phyloP scores from a whole-genome alignment of 2,329 filamentous ascomycete genomes.

The Tolypocladium inflatum region DNA sequence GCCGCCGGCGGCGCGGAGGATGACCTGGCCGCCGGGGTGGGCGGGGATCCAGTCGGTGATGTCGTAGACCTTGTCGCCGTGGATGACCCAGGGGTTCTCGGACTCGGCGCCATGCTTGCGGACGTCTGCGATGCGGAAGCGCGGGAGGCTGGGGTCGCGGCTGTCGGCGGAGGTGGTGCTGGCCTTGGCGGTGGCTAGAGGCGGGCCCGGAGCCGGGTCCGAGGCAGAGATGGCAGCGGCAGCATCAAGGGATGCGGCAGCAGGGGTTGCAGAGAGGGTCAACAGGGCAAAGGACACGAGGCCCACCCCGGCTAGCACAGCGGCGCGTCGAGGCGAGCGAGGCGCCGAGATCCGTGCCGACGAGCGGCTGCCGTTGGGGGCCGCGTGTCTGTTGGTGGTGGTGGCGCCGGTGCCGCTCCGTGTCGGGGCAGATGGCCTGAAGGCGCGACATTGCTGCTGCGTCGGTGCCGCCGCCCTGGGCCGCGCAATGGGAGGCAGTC shows the following conservation, averaged over 20 bases:
- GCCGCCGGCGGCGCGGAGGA: constrained; percentile 54
- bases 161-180: constrained; percentile 7
- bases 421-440: background rate
- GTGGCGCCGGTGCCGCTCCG: background rate
- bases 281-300: constrained; percentile 4
- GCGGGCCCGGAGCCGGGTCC: background rate
- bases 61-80: constrained; percentile 56
- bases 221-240: constrained; percentile 1
- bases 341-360: background rate
- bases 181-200: background rate
- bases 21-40: constrained; percentile 60
- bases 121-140: constrained; percentile 40
- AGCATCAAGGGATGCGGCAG: constrained; percentile 5
- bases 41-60: constrained; percentile 59
- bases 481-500: background rate
- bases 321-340: constrained; percentile 4
- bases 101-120: constrained; percentile 43
- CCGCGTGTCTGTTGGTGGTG: background rate
- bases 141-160: constrained; percentile 33
- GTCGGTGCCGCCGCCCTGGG: background rate
- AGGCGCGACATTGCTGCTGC: background rate
- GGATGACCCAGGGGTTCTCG: constrained; percentile 52
- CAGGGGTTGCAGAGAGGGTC: background rate
- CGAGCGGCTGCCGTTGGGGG: background rate
- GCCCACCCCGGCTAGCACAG: constrained; percentile 2